Conservation (phyloP, 345 rosid species). For the Gynandropsis gynandra region DNA sequence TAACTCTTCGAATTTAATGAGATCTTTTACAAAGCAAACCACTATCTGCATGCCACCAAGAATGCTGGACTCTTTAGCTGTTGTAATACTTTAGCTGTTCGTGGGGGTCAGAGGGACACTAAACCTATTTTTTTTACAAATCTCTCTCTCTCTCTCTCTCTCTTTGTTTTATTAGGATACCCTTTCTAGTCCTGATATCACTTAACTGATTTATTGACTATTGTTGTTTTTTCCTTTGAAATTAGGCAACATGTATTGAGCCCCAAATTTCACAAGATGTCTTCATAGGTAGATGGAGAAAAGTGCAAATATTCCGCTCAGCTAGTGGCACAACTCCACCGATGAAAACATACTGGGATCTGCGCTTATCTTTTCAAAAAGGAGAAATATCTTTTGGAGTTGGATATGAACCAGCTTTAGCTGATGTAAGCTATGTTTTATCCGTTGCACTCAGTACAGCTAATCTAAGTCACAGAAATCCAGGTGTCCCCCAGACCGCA, state of each 20-base stretch:
- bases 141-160: no score
- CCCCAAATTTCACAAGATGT: conserved; percentile 87
- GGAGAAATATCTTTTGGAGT: conserved; percentile 84
- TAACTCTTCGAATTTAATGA: no score
- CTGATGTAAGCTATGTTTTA: conserved; percentile 93
- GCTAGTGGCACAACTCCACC: conserved; percentile 96
- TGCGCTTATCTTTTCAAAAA: conserved; percentile 71
- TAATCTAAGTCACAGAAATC: conserved; percentile 65
- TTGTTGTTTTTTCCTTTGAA: conserved; percentile 27
- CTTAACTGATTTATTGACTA: conserved; percentile 9
- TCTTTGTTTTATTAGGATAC: not conserved
- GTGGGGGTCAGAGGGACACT: no score
- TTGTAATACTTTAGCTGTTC: no score
- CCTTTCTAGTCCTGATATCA: conserved; percentile 15
- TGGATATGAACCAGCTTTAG: conserved; percentile 90
- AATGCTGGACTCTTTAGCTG: no score
- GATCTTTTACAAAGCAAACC: no score
- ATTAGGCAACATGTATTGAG: conserved; percentile 88
- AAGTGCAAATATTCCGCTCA: conserved; percentile 83
- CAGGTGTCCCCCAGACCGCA: conserved; percentile 42
- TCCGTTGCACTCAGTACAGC: conserved; percentile 98
- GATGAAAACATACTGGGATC: conserved; percentile 76
- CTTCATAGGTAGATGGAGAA: conserved; percentile 95
- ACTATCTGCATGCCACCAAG: no score
- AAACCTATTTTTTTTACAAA: no score